These are phyloP conservation scores for Panaeolus cyanescens DNA, from an alignment of 768 basidiomycete species.

Conservation along the genomic window DNA sequence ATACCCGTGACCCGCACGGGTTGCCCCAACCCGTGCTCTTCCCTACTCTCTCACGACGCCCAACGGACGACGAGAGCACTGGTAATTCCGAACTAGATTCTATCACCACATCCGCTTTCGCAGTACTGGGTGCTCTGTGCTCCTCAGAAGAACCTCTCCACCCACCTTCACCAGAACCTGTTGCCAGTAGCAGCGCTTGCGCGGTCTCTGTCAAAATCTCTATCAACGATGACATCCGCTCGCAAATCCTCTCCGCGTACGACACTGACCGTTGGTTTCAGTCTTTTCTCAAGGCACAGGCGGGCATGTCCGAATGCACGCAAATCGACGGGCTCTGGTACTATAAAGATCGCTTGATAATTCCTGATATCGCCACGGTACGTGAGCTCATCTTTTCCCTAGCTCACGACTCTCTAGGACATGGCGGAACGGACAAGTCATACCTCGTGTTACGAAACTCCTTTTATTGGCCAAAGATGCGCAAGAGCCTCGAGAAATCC, in stretches of 20 bases:
- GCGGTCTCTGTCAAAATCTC: not conserved
- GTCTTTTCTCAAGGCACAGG: not conserved
- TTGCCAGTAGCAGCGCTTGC: not conserved
- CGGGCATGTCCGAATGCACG: constrained; percentile 1
- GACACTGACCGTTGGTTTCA: not conserved
- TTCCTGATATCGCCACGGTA: not conserved
- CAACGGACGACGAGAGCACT: constrained; percentile 17
- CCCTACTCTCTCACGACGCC: constrained; percentile 23
- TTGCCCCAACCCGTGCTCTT: no score
- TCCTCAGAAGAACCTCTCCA: not conserved
- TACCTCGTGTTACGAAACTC: constrained; percentile 20
- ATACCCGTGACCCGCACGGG: constrained; percentile 29
- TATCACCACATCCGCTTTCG: not conserved
- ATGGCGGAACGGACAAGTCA: constrained; percentile 34
- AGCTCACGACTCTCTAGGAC: constrained; percentile 28
- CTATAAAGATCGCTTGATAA: not conserved
- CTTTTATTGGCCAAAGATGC: constrained; percentile 38
- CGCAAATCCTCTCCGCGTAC: not conserved
- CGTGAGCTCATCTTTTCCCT: constrained; percentile 22
- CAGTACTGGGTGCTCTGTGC: not conserved
- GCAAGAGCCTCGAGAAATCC: constrained; percentile 23
- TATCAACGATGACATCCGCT: not conserved
- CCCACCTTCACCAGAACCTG: not conserved
- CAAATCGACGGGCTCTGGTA: constrained; percentile 1
- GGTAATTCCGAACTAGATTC: not conserved